These are phyloP conservation scores for Clonostachys solani DNA, from an alignment of 2,329 filamentous ascomycete species.

Conservation along the genomic window DNA sequence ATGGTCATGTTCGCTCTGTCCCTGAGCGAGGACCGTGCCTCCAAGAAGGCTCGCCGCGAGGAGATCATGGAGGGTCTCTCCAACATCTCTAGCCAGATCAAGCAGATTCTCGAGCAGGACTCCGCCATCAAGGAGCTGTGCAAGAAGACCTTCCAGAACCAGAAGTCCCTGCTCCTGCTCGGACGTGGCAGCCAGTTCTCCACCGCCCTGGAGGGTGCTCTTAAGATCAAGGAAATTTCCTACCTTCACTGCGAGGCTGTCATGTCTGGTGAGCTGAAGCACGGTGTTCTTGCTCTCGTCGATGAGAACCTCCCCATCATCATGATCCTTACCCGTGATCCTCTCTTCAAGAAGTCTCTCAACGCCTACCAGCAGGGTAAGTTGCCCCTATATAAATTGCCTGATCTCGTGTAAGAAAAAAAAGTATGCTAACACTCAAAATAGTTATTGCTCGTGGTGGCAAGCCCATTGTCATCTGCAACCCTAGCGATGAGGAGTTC, in stretches of 20 bases:
- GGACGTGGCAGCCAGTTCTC: conserved; percentile 96
- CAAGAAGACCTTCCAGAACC: conserved; percentile 88
- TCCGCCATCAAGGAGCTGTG: conserved; percentile 93
- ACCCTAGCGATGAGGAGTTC: conserved; percentile 85
- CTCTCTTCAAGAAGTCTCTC: conserved; percentile 97
- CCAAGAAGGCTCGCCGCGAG: conserved; percentile 85
- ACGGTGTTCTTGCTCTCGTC: conserved; percentile 93
- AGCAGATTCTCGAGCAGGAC: conserved; percentile 85
- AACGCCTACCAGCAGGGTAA: conserved; percentile 97
- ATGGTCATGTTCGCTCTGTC: conserved; percentile 99
- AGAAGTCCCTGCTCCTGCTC: conserved; percentile 91
- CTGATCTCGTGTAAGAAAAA: neutral
- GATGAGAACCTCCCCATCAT: conserved; percentile 99
- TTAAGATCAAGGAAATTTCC: conserved; percentile 99
- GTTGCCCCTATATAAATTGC: conserved; percentile 14
- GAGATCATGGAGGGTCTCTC: conserved; percentile 94
- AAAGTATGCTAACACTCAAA: conserved; percentile 9
- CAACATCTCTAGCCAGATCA: conserved; percentile 87
- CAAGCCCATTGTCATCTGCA: conserved; percentile 98
- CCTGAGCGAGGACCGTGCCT: conserved; percentile 92
- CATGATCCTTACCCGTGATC: conserved; percentile 97
- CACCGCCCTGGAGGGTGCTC: conserved; percentile 91
- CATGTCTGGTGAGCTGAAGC: conserved; percentile 99
- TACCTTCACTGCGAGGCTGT: conserved; percentile 99
- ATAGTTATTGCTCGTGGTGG: conserved; percentile 90